Evolutionary conservation across 148 eudicot species (phyloP), one percentile per base, ranked within the genome.

Genomic region (Persicaria tinctoria): DNA sequence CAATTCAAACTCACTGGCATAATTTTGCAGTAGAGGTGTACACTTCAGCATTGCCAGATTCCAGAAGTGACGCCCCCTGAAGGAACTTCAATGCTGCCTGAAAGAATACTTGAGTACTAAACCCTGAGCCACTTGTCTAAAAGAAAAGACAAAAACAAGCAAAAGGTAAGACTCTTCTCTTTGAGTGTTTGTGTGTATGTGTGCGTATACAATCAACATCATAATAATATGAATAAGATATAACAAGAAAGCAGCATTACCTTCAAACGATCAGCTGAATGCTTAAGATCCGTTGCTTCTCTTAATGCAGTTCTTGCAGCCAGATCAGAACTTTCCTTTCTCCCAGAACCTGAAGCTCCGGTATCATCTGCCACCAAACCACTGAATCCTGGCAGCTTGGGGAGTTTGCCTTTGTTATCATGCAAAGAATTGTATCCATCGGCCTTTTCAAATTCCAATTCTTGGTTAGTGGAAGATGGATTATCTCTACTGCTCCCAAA

Each of bases 71-170:
- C 46, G 89, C 89, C 49, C 86, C 85, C 20, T 84, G 80, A 76
- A 86, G 85, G 78, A 84, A 86, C 79, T 86, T 86, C 80, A 86
- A 72, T 13, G 87, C 85, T 14, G 89, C 86, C 76, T 86, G 86
- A 80, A 86, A 84, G 74, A 82, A 84, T 51, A 84, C 79, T 53
- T 75, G 76, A 4, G 89, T 77, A 77, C 86, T 84, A 50, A 6
- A 11, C 13, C 16, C 54, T 10, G 53, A 56, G 14, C 74, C 79
- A 46, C 18, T 17, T 23, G 14, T 68, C 78, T 76, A 66, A 50
- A 76, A 68, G 38, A 32, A 9, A 23, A 16, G 16, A 66, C 8
- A n/a, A 51, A 13, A 6, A 70, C 76, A 78, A 53, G 73, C 16
- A n/a, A 32, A 69, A 16, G 51, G 14, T 4, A 13, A 64, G 13